Evolutionary conservation across 2,329 filamentous ascomycete genomes (phyloP).

Genomic region (Phialophora tarda): DNA sequence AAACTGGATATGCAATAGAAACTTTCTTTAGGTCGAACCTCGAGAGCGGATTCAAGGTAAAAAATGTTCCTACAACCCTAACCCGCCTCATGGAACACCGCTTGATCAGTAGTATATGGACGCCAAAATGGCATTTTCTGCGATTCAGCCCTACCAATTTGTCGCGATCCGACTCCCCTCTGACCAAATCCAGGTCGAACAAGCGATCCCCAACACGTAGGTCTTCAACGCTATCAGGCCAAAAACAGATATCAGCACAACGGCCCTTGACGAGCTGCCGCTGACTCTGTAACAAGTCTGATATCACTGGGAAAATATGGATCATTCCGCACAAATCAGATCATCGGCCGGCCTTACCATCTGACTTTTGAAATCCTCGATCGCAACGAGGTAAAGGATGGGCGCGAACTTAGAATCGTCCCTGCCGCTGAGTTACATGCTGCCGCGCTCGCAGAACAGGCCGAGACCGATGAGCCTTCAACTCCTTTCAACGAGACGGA

Average conservation of each 20-base stretch:
- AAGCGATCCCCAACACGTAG: constrained; percentile 69
- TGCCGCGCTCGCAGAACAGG: constrained; percentile 67
- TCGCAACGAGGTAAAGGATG: constrained; percentile 66
- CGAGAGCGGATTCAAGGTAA: neutral
- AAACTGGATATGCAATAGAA: neutral
- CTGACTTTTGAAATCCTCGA: constrained; percentile 90
- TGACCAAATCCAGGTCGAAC: constrained; percentile 62
- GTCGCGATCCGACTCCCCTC: constrained; percentile 64
- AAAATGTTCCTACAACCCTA: neutral
- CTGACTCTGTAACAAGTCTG: constrained; percentile 61
- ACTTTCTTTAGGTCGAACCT: neutral
- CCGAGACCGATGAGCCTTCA: constrained; percentile 47
- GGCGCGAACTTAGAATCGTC: constrained; percentile 74
- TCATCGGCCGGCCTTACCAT: constrained; percentile 89
- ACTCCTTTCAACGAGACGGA: constrained; percentile 42
- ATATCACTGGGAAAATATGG: constrained; percentile 94
- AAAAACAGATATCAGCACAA: constrained; percentile 39
- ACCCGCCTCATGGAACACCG: neutral
- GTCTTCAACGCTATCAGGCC: constrained; percentile 45
- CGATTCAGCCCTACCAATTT: constrained; percentile 57
- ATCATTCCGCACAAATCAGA: constrained; percentile 82
- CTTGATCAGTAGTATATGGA: neutral
- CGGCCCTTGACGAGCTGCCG: constrained; percentile 33
- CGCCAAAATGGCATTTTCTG: constrained; percentile 44
- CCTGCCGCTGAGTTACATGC: constrained; percentile 81